phyloP scores from a whole-genome alignment of 768 basidiomycete genomes.

The Xerocomus brunneocitrinus region DNA sequence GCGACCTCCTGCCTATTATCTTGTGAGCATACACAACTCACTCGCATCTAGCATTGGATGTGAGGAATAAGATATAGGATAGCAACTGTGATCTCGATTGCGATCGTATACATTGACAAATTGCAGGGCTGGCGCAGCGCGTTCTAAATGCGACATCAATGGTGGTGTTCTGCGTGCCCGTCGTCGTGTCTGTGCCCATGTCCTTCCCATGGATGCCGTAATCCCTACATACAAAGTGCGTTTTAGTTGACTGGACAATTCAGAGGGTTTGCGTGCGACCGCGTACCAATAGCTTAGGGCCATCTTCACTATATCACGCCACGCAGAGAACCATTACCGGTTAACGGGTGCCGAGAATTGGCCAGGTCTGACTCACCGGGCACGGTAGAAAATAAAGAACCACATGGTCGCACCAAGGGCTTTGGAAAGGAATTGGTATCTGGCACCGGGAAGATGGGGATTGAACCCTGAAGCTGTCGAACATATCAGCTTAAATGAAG shows the following conservation, averaged over 20 bases:
- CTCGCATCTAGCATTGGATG: not conserved
- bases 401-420: conserved; percentile 91
- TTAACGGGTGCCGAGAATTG: not conserved
- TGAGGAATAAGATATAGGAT: not conserved
- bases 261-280: not conserved
- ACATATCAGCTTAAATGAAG: not conserved
- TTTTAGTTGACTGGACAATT: not conserved
- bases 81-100: not conserved
- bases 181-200: conserved; percentile 46
- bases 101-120: conserved; percentile 10
- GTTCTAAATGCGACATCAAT: conserved; percentile 29
- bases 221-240: conserved; percentile 36
- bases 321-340: not conserved
- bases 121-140: not conserved
- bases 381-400: conserved; percentile 98
- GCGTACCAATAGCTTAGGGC: conserved; percentile 63
- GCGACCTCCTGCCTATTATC: not conserved
- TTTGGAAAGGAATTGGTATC: conserved; percentile 76
- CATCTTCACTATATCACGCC: conserved; percentile 56
- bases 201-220: conserved; percentile 63
- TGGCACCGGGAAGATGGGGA: conserved; percentile 78
- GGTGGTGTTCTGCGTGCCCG: conserved; percentile 37
- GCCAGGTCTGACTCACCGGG: conserved; percentile 56
- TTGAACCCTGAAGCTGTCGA: conserved; percentile 70
- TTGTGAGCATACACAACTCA: not conserved